Conservation (phyloP, 306 rosid genomes). For the Medicago truncatula region DNA sequence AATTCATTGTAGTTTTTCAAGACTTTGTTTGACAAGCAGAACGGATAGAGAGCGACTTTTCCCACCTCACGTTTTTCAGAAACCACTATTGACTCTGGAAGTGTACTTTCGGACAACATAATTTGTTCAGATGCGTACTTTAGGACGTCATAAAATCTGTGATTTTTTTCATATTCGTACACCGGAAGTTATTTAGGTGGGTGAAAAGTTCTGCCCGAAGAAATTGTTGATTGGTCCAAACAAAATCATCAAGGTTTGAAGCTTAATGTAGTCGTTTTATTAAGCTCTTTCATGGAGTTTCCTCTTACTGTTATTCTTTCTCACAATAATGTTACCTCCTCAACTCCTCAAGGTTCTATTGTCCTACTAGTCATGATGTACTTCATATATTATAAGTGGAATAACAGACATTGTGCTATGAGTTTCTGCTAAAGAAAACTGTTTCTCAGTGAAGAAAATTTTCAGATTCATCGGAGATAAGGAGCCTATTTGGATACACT, state of each 20-base stretch:
- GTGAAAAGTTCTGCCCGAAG: neutral
- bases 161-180: neutral
- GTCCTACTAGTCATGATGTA: constrained; percentile 7
- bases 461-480: too few species aligned
- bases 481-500: too few species aligned
- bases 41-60: neutral
- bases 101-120: too few species aligned
- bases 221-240: constrained; percentile 3
- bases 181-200: neutral
- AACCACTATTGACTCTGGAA: too few species aligned
- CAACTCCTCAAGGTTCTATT: neutral
- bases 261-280: neutral
- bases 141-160: neutral
- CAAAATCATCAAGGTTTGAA: neutral
- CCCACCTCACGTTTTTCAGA: neutral
- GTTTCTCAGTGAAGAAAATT: neutral
- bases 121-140: neutral
- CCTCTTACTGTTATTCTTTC: constrained; percentile 6
- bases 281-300: neutral
- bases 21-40: constrained; percentile 4
- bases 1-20: constrained; percentile 13
- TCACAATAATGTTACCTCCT: neutral
- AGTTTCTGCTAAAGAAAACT: neutral
- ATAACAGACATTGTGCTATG: neutral
- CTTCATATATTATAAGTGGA: neutral